Percentiles rank a stretch among this genome's conserved stretches.
These are phyloP conservation scores for Fraxinus velutina DNA, from an alignment of 305 asterid genomes.

Conservation along the genomic window DNA sequence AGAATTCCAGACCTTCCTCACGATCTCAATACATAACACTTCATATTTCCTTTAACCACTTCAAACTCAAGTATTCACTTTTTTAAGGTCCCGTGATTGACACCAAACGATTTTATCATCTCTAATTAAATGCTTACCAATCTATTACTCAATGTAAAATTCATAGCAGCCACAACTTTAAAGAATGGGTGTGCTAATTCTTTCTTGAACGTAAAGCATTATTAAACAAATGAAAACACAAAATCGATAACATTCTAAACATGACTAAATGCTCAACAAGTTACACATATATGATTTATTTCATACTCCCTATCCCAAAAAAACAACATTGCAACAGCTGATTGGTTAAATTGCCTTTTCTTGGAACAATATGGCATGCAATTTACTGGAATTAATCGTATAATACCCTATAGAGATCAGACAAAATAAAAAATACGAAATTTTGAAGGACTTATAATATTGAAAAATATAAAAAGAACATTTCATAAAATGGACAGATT, in stretches of 20 bases:
- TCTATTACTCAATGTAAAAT: not conserved
- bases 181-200: not conserved
- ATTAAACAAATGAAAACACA: not conserved
- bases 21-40: not conserved
- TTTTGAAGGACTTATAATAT: not conserved
- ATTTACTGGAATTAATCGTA: not conserved
- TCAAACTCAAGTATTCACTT: not conserved
- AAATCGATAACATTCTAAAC: conserved; percentile 8
- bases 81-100: not conserved
- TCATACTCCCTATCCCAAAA: not conserved
- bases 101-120: not conserved
- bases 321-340: not conserved
- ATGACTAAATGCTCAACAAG: conserved; percentile 7
- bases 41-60: not conserved
- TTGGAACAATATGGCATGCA: not conserved
- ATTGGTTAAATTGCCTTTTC: not conserved
- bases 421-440: not conserved
- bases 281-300: not conserved
- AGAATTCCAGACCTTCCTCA: not conserved
- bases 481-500: not conserved
- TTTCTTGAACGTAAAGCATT: not conserved
- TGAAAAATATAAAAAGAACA: not conserved
- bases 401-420: not conserved
- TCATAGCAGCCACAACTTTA: not conserved
- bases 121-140: not conserved